Percentiles rank a stretch among this genome's conserved stretches.
These are phyloP conservation scores for Colletotrichum lupini DNA, from an alignment of 2,329 filamentous ascomycete species.

Conservation along the genomic window DNA sequence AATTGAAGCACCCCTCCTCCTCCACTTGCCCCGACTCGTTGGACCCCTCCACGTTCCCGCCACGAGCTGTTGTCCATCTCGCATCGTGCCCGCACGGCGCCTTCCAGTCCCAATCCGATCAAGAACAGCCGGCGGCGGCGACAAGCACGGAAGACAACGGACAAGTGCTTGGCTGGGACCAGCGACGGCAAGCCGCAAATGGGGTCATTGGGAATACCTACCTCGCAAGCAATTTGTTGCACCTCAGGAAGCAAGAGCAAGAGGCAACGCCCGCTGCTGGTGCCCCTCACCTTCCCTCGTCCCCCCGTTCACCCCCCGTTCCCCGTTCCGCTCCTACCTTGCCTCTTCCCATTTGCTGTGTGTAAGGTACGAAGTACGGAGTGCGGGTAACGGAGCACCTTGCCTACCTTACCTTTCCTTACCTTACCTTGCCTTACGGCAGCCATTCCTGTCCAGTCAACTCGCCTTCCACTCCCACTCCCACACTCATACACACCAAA, in stretches of 20 bases:
- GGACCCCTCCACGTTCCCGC: slow-evolving; percentile 18
- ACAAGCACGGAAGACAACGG: not conserved
- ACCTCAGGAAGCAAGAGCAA: not conserved
- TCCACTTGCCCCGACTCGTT: slow-evolving; percentile 10
- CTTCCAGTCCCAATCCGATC: not conserved
- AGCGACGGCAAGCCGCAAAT: not conserved
- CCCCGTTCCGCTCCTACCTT: slow-evolving; percentile 21
- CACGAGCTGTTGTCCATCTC: slow-evolving; percentile 17
- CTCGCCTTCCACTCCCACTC: slow-evolving; percentile 32
- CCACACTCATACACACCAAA: slow-evolving; percentile 34
- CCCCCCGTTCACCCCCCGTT: not conserved
- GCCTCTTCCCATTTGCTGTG: not conserved
- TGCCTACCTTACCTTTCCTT: slow-evolving; percentile 11
- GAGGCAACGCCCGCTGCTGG: not conserved
- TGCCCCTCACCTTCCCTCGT: not conserved
- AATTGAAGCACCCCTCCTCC: not conserved
- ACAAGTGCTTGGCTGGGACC: not conserved
- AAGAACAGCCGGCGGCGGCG: slow-evolving; percentile 1
- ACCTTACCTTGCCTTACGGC: not conserved
- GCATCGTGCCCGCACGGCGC: not conserved
- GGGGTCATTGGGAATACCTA: not conserved
- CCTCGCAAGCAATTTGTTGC: too few relatives aligned
- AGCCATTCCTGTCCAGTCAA: slow-evolving; percentile 23
- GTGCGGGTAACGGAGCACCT: not conserved
- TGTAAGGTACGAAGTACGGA: too few relatives aligned